Conservation (phyloP, 306 rosid genomes). For the Trichosanthes cucumerina region DNA sequence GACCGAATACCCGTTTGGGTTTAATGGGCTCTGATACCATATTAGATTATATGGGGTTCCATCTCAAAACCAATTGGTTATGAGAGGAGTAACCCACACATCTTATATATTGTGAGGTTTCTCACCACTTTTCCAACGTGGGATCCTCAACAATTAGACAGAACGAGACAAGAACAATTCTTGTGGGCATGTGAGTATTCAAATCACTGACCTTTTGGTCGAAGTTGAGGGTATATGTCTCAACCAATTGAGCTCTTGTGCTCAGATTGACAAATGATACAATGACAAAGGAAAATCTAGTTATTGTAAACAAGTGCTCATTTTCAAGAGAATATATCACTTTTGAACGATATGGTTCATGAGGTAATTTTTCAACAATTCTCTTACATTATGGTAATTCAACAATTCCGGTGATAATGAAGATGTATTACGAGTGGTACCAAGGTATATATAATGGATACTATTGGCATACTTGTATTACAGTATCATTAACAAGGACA, state of each 20-base stretch:
- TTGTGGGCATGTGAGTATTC: no score
- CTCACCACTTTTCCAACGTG: no score
- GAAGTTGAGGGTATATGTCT: no score
- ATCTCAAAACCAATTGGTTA: no score
- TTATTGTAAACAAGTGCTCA: not conserved
- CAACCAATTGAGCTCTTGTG: no score
- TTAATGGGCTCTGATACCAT: no score
- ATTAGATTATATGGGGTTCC: no score
- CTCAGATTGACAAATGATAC: not conserved
- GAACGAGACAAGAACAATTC: not conserved
- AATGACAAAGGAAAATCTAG: not conserved
- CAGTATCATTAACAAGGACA: not conserved
- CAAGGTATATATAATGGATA: not conserved
- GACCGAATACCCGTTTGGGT: no score
- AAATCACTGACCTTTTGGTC: no score
- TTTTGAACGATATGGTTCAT: not conserved
- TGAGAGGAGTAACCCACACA: no score
- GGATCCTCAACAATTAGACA: no score
- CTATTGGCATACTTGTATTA: not conserved
- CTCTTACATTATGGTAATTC: not conserved
- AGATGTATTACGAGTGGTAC: not conserved
- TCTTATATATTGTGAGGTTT: no score
- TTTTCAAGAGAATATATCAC: not conserved
- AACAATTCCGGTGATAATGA: not conserved
- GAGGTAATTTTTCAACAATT: not conserved